Base-by-base conservation (phyloP, 2,329 filamentous ascomycete genomes). In the Venturia aucupariae region DNA sequence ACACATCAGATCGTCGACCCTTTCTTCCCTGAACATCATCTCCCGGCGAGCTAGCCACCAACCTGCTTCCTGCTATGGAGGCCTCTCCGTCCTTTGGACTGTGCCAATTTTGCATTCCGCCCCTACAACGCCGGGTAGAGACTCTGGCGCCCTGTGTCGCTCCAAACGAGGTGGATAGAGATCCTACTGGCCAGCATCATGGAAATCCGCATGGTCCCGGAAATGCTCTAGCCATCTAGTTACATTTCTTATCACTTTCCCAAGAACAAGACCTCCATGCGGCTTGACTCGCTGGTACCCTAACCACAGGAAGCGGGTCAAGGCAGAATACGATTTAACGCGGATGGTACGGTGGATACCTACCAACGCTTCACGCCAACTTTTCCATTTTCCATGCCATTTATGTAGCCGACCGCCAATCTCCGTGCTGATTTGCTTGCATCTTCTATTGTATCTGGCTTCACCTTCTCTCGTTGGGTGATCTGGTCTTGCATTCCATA, bases 361-460 rank as follows among this genome's bases (percentile, higher is more conserved):
- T n/a, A n/a, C n/a, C n/a, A n/a, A n/a, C 51, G 51, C 51, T 57
- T 57, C 51, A 32, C 35, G 51, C 30, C 51, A 57, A 57, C 51
- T 57, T 54, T 54, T 54, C 44, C 48, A 19, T 38, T 38, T 38
- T 38, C n/a, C n/a, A n/a, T 24, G 46, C 27, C 13, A 6, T 17
- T 54, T 35, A 35, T 57, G 27, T 57, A 57, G 27, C 27, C 51
- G 46, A 51, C 46, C 46, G 30, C 51, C 24, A 30, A 54, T 24
- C 48, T 57, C 15, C 30, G 35, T 57, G 30, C 17, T 57, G 35
- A 4, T n/a, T 57, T 57, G 51, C 51, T 35, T 57, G 30, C 27
- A 6, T 4, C 11, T 24, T 27, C 22, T 4, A 32, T 35, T 35
- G 27, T 35, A 13, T 38, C 51, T 35, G 30, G 30, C 51, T 57